These are phyloP conservation scores for Calamus simplicifolius DNA, from an alignment of 176 grass and related monocot genomes.

Conservation along the genomic window DNA sequence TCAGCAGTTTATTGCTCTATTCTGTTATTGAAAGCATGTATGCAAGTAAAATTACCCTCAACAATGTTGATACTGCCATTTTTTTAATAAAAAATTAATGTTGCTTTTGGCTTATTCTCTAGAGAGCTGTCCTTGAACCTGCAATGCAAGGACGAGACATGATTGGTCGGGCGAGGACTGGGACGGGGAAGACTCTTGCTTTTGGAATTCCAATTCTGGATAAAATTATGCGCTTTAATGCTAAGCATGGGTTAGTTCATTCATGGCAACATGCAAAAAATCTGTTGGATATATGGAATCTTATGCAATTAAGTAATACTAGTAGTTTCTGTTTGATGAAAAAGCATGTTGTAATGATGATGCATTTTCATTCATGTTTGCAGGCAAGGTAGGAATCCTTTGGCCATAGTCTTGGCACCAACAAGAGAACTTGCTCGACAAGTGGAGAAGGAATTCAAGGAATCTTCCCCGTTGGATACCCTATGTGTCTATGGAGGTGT, in stretches of 20 bases:
- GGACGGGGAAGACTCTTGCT: constrained; percentile 90
- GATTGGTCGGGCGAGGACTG: constrained; percentile 88
- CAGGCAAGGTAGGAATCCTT: constrained; percentile 67
- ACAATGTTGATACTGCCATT: background rate
- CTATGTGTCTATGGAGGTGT: constrained; percentile 91
- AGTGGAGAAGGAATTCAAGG: constrained; percentile 93
- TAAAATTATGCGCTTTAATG: constrained; percentile 64
- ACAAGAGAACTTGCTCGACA: constrained; percentile 96
- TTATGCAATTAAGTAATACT: too few relatives aligned
- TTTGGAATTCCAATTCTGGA: constrained; percentile 98
- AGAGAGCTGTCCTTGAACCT: constrained; percentile 90
- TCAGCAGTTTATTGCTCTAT: too few relatives aligned
- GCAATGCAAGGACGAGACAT: constrained; percentile 96
- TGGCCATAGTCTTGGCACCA: constrained; percentile 81
- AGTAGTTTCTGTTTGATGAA: too few relatives aligned
- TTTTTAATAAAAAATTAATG: background rate
- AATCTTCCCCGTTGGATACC: constrained; percentile 75
- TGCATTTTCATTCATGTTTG: constrained; percentile 1
- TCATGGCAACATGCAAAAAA: background rate
- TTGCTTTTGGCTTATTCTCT: constrained; percentile 18
- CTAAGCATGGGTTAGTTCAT: constrained; percentile 74
- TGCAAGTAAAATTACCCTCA: too few relatives aligned
- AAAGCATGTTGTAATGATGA: too few relatives aligned
- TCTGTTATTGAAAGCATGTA: too few relatives aligned
- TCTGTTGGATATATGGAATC: too few relatives aligned